phyloP scores from a whole-genome alignment of 805 yeast genomes.

The Cyberlindnera xishuangbannaensis region DNA sequence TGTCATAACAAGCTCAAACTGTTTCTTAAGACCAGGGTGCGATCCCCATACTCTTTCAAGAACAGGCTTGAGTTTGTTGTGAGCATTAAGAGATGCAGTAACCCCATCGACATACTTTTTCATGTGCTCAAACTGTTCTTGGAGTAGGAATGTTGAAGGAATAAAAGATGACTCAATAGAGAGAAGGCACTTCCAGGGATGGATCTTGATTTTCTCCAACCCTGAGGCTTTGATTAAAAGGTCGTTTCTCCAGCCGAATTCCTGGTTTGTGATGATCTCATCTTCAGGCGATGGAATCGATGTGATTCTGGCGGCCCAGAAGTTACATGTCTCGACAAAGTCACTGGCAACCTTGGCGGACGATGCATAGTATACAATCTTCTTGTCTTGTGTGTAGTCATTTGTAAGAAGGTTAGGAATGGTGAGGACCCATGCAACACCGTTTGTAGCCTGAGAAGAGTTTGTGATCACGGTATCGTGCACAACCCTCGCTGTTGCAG shows the following conservation, averaged over 20 bases:
- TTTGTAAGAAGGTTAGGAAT: slow-evolving; percentile 20
- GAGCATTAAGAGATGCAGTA: slow-evolving; percentile 35
- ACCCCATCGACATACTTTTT: slow-evolving; percentile 35
- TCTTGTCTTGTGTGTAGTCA: slow-evolving; percentile 18
- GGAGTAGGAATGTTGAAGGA: slow-evolving; percentile 26
- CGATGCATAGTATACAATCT: slow-evolving; percentile 22
- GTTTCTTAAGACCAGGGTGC: slow-evolving; percentile 3
- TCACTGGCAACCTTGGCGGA: slow-evolving; percentile 53
- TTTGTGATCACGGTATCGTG: slow-evolving; percentile 21
- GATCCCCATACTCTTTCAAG: slow-evolving; percentile 33
- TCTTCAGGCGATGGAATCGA: slow-evolving; percentile 68
- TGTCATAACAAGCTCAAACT: slow-evolving; percentile 30
- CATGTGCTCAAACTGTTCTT: slow-evolving; percentile 36
- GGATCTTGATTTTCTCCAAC: slow-evolving; percentile 17
- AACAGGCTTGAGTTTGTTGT: slow-evolving; percentile 34
- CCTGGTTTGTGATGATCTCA: slow-evolving; percentile 64
- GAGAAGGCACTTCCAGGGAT: slow-evolving; percentile 23
- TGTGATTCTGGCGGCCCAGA: slow-evolving; percentile 85
- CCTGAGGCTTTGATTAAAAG: slow-evolving; percentile 20
- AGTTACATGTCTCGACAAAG: slow-evolving; percentile 74
- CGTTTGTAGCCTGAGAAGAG: slow-evolving; percentile 13
- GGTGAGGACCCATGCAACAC: slow-evolving; percentile 23
- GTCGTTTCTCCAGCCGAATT: slow-evolving; percentile 67
- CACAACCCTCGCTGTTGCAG: slow-evolving; percentile 20
- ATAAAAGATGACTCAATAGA: slow-evolving; percentile 26